Evolutionary conservation across 768 basidiomycete genomes (phyloP).

Genomic region (Amanita rimosa): DNA sequence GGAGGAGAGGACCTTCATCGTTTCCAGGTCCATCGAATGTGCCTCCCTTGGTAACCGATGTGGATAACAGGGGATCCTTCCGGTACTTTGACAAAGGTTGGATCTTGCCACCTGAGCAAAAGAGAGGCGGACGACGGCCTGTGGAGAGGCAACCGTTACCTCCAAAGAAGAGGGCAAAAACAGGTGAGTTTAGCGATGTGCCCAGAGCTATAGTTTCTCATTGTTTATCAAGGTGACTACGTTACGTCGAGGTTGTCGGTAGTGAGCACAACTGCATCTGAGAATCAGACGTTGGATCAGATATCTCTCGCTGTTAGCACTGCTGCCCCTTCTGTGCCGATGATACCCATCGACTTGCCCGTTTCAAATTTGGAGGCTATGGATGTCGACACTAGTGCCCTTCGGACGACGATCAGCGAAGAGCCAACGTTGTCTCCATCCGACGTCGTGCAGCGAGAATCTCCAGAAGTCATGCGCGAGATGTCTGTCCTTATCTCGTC

Average conservation of each 20-base stretch:
- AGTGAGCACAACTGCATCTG: slow-evolving; percentile 34
- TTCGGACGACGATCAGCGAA: slow-evolving; percentile 6
- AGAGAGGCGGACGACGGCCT: slow-evolving; percentile 45
- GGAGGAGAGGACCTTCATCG: slow-evolving; percentile 19
- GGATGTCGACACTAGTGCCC: slow-evolving; percentile 6
- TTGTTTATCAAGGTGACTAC: slow-evolving; percentile 16
- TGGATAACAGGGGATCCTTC: slow-evolving; percentile 67
- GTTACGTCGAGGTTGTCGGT: slow-evolving; percentile 32
- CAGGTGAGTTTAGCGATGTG: slow-evolving; percentile 20
- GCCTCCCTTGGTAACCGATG: slow-evolving; percentile 54
- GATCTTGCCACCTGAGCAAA: slow-evolving; percentile 71
- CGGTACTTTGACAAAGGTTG: slow-evolving; percentile 77
- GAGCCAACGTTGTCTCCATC: neutral
- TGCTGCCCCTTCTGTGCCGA: slow-evolving; percentile 8
- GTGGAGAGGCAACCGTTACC: slow-evolving; percentile 32
- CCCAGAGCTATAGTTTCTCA: neutral
- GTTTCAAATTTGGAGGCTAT: slow-evolving; percentile 4
- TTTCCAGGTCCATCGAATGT: slow-evolving; percentile 19
- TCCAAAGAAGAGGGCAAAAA: slow-evolving; percentile 44
- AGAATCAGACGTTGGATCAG: slow-evolving; percentile 26
- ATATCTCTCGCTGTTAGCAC: slow-evolving; percentile 16
- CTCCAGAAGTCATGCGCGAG: neutral
- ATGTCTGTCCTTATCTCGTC: neutral
- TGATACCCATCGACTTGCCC: slow-evolving; percentile 9
- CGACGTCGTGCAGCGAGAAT: neutral